A percentile compares a stretch with the other conserved stretches of the same genome.
These are phyloP conservation scores for Magnaporthiopsis poae DNA, from an alignment of 2,329 filamentous ascomycete genomes.

Conservation along the genomic window DNA sequence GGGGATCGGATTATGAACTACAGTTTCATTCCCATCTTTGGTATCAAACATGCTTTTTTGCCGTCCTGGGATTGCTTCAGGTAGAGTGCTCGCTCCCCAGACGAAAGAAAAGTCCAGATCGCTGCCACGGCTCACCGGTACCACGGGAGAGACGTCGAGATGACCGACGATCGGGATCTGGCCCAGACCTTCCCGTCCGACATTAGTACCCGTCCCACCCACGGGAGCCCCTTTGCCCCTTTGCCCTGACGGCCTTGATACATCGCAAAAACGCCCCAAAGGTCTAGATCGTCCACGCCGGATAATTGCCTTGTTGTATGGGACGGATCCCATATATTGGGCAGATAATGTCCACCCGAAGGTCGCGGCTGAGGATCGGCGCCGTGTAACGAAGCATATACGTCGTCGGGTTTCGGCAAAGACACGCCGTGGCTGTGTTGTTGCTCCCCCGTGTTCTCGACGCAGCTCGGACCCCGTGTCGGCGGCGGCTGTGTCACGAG, in stretches of 20 bases:
- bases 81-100: not conserved
- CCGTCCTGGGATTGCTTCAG: not conserved
- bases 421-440: not conserved
- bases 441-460: not conserved
- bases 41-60: too few species aligned
- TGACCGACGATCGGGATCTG: not conserved
- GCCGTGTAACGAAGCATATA: not conserved
- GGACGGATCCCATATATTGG: not conserved
- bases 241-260: not conserved
- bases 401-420: not conserved
- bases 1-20: not conserved
- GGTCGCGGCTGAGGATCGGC: too few species aligned
- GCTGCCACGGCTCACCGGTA: not conserved
- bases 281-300: not conserved
- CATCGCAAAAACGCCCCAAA: not conserved
- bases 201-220: not conserved
- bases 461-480: not conserved
- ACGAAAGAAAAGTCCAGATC: not conserved
- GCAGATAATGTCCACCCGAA: not conserved
- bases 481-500: not conserved
- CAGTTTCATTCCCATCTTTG: not conserved
- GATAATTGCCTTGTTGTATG: not conserved
- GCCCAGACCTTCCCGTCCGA: not conserved
- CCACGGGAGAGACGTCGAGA: not conserved
- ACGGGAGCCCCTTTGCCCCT: too few species aligned